phyloP scores from a whole-genome alignment of 192 early-diverging fungal genomes.

The Gigaspora rosea region DNA sequence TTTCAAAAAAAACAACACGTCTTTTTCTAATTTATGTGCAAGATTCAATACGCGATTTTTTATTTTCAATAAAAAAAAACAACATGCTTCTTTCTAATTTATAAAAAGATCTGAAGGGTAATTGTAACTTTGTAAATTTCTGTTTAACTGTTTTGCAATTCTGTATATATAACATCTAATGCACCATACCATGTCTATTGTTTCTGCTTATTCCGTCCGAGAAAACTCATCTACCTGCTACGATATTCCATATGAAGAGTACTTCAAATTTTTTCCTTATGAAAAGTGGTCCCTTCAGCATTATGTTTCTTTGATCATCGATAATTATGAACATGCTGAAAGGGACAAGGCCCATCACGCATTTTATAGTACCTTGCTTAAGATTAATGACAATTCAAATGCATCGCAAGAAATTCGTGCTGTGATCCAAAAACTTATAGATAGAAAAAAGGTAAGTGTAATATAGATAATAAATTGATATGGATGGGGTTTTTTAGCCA shows the following conservation, averaged over 20 bases:
- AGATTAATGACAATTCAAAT: neutral
- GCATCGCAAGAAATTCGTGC: neutral
- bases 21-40: no score
- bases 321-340: slow-evolving; percentile 1
- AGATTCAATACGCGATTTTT: no score
- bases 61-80: no score
- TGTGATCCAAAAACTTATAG: neutral
- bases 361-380: neutral
- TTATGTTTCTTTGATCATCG: neutral
- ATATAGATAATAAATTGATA: neutral
- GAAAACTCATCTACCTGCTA: neutral
- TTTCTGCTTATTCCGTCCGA: no score
- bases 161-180: no score
- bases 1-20: no score
- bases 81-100: no score
- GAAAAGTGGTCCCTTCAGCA: neutral
- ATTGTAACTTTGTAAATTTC: no score
- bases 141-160: no score
- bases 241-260: neutral
- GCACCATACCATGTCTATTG: no score
- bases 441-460: slow-evolving; percentile 2
- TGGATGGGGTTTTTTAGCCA: neutral
- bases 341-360: neutral
- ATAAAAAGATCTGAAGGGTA: no score
- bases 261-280: neutral